Percentiles rank a stretch among this genome's conserved stretches.
phyloP scores from a whole-genome alignment of 768 basidiomycete genomes.

The Pisolithus tinctorius region DNA sequence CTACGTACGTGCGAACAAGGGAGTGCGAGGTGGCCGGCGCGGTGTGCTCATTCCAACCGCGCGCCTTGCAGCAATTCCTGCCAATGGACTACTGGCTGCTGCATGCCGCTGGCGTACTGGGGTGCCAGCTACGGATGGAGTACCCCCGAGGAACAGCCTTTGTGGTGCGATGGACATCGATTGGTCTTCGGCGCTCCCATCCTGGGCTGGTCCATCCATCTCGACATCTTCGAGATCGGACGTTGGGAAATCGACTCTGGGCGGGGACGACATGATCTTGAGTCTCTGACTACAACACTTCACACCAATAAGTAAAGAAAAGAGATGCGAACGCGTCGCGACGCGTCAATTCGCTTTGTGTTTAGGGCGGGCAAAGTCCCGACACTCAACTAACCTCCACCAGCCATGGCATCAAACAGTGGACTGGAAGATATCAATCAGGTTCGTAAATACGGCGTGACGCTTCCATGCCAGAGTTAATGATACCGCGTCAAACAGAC shows the following conservation, averaged over 20 bases:
- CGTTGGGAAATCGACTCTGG: constrained; percentile 56
- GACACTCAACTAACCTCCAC: neutral
- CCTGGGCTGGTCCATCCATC: constrained; percentile 35
- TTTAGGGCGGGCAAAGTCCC: constrained; percentile 42
- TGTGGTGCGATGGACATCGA: constrained; percentile 37
- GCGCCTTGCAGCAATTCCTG: constrained; percentile 42
- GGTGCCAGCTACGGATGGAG: constrained; percentile 47
- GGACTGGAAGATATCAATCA: constrained; percentile 20
- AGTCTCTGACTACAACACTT: too few relatives aligned
- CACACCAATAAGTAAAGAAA: constrained; percentile 3
- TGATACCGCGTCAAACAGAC: constrained; percentile 19
- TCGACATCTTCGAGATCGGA: constrained; percentile 50
- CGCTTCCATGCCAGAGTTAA: neutral
- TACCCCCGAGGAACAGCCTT: constrained; percentile 49
- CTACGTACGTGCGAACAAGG: constrained; percentile 45
- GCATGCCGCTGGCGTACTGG: constrained; percentile 35
- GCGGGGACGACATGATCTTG: constrained; percentile 55
- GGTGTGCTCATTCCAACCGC: constrained; percentile 53
- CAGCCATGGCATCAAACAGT: constrained; percentile 8
- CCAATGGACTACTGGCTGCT: constrained; percentile 36
- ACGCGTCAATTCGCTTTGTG: constrained; percentile 37
- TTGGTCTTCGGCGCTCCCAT: constrained; percentile 24
- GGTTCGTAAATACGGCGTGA: constrained; percentile 10
- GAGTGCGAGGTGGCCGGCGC: constrained; percentile 33
- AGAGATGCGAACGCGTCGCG: constrained; percentile 39